Conservation (phyloP, 1,284 basidiomycete species). For the Rhodotorula glutinis region DNA sequence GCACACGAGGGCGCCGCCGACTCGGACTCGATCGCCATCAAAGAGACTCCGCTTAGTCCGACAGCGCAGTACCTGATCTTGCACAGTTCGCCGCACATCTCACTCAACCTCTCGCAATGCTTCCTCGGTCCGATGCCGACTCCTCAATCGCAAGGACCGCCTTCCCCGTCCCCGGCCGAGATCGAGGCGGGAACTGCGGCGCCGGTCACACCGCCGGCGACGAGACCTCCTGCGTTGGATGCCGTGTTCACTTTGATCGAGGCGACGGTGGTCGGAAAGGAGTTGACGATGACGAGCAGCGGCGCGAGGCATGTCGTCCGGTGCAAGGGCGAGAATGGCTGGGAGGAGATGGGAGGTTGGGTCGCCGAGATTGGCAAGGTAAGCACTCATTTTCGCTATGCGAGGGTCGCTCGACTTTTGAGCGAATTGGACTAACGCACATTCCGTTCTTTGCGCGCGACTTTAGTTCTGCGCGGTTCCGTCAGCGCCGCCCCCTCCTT, state of each 20-base stretch:
- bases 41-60: constrained; percentile 12
- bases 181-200: not conserved
- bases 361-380: constrained; percentile 21
- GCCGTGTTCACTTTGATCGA: constrained; percentile 27
- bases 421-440: not conserved
- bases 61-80: constrained; percentile 29
- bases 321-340: constrained; percentile 12
- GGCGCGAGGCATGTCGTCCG: constrained; percentile 25
- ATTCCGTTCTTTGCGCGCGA: not conserved
- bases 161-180: not conserved
- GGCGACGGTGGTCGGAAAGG: not conserved
- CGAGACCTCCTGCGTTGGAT: constrained; percentile 9
- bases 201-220: not conserved
- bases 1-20: not conserved
- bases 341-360: constrained; percentile 30
- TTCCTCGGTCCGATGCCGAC: constrained; percentile 36
- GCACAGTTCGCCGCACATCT: constrained; percentile 24
- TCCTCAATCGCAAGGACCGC: not conserved
- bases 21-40: not conserved
- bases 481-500: constrained; percentile 5
- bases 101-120: constrained; percentile 23
- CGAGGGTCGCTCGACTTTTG: not conserved
- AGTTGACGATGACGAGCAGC: constrained; percentile 1
- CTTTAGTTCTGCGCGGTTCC: constrained; percentile 11
- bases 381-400: not conserved